Conservation (phyloP, 2,329 filamentous ascomycete genomes). For the Arthrobotrys sinensis region DNA sequence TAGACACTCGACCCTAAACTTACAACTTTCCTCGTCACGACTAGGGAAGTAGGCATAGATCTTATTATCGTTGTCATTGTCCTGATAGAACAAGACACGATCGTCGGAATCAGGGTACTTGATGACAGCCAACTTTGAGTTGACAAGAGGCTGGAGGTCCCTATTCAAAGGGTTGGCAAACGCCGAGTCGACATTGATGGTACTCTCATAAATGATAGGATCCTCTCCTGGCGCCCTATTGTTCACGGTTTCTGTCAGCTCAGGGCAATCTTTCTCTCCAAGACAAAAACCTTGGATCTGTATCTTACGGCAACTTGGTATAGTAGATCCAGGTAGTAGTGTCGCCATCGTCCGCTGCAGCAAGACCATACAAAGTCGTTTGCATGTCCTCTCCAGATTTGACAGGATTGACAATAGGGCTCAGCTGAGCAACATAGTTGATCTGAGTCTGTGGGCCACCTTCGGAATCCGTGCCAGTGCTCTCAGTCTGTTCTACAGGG, state of each 20-base stretch:
- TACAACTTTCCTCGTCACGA: constrained; percentile 19
- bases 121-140: constrained; percentile 10
- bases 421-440: constrained; percentile 22
- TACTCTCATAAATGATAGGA: constrained; percentile 16
- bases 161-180: constrained; percentile 9
- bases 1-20: too few relatives aligned
- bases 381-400: constrained; percentile 17
- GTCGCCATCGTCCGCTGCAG: background rate
- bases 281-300: background rate
- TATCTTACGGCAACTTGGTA: constrained; percentile 6
- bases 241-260: too few relatives aligned
- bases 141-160: constrained; percentile 3
- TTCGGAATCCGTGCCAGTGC: background rate
- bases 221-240: constrained; percentile 4
- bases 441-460: background rate
- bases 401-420: constrained; percentile 16
- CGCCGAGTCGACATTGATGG: constrained; percentile 1
- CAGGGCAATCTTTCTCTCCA: too few relatives aligned
- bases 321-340: constrained; percentile 15
- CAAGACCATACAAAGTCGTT: constrained; percentile 8
- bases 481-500: background rate
- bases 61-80: constrained; percentile 13
- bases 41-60: constrained; percentile 12
- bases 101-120: constrained; percentile 20
- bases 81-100: constrained; percentile 13